Base-by-base conservation (phyloP, 768 basidiomycete species). In the Amanita phalloides region DNA sequence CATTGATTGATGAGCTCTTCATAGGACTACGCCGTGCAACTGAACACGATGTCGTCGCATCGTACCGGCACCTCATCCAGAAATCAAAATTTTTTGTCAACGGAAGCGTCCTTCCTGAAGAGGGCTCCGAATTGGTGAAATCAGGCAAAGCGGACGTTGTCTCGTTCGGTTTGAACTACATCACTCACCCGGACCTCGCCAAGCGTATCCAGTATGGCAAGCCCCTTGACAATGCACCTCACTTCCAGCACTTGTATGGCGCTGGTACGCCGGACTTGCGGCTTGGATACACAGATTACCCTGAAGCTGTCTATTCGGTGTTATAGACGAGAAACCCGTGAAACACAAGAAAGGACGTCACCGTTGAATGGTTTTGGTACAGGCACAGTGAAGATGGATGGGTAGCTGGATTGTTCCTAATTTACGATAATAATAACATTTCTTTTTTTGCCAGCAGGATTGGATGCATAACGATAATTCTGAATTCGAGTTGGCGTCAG, bases 151-250 rank as follows among this genome's bases (percentile, higher is more conserved):
- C 67, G 20, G 71, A 72, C 45, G 72, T 62, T 0, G 61, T 68
- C 4, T 59, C 64, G 45, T 66, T 74, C 45, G 72, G 73, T 2
- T 55, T 67, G 49, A 55, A 60, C 45, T 71, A 60, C 57, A 63
- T 73, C 44, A 60, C 65, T 3, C 72, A 75, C 52, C 70, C 73
- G 1, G 73, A 74, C 54, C 54, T 74, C n/a, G 65, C 57, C 42
- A 67, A 67, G 55, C 66, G 71, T n/a, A 58, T 71, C 8, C 37
- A 60, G 49, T 56, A 64, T 25, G 68, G 65, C 6, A 68, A 66
- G 55, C 58, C 68, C 20, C 56, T 71, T 9, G 66, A 69, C 45
- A 70, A 70, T 48, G 35, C 54, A 7, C 61, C 64, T 3, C 59
- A 68, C 52, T 49, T 64, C 32, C 33, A 51, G 21, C 61, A 64